Conservation (phyloP, 495 filamentous ascomycete genomes). For the Lindgomyces ingoldianus region DNA sequence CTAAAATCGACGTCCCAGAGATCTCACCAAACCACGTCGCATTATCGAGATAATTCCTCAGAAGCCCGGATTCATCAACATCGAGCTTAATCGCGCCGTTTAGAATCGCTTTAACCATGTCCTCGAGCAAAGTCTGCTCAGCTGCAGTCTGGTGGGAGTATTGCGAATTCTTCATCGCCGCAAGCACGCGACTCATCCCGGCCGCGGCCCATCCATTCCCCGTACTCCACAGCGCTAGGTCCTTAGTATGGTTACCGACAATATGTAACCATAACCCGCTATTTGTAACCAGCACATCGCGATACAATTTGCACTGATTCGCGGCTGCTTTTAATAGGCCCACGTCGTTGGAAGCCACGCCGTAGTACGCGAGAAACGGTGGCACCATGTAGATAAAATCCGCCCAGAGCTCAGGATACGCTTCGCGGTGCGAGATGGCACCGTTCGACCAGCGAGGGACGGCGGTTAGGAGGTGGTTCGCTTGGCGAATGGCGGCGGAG, state of each 20-base stretch:
- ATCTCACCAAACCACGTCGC: constrained; percentile 55
- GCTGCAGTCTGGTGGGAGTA: constrained; percentile 37
- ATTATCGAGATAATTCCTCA: constrained; percentile 56
- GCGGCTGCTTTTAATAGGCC: constrained; percentile 45
- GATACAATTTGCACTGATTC: constrained; percentile 49
- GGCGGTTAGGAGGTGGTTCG: constrained; percentile 46
- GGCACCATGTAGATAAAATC: constrained; percentile 57
- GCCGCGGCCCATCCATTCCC: constrained; percentile 56
- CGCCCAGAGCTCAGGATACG: constrained; percentile 53
- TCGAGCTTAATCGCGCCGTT: constrained; percentile 50
- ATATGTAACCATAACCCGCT: constrained; percentile 53
- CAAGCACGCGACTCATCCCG: constrained; percentile 53
- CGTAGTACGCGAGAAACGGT: constrained; percentile 56
- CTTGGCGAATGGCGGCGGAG: constrained; percentile 34
- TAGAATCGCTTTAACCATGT: constrained; percentile 51
- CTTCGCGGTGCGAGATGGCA: constrained; percentile 53
- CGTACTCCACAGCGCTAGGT: constrained; percentile 54
- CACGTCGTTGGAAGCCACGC: constrained; percentile 46
- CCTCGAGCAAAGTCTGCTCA: constrained; percentile 43
- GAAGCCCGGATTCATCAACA: constrained; percentile 42
- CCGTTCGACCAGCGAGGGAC: constrained; percentile 54
- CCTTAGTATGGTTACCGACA: constrained; percentile 48
- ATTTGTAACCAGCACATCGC: constrained; percentile 45
- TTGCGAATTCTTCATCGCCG: constrained; percentile 49
- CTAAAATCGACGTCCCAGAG: constrained; percentile 52